phyloP scores from a whole-genome alignment of 768 basidiomycete genomes.

The Agrocybe praecox region DNA sequence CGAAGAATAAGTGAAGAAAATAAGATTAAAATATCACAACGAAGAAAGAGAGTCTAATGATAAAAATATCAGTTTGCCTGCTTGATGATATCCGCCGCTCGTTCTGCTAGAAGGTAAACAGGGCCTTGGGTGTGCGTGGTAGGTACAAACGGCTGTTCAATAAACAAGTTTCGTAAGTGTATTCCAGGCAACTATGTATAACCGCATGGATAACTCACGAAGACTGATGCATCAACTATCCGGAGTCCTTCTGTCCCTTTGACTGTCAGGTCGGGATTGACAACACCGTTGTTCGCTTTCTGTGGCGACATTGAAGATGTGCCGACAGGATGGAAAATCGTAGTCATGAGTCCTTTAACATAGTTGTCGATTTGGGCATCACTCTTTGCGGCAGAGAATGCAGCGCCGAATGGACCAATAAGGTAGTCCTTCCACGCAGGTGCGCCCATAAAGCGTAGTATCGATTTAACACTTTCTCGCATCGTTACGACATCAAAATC shows the following conservation, averaged over 20 bases:
- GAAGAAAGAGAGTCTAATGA: background rate
- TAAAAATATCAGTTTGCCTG: too few species aligned
- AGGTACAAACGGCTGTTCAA: slow-evolving; percentile 25
- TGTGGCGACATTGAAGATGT: slow-evolving; percentile 29
- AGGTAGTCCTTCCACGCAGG: slow-evolving; percentile 30
- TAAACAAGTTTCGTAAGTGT: too few species aligned
- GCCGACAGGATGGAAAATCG: slow-evolving; percentile 31
- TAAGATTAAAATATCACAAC: too few species aligned
- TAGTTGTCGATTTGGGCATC: slow-evolving; percentile 27
- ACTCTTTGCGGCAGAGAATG: slow-evolving; percentile 15
- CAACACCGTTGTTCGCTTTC: slow-evolving; percentile 27
- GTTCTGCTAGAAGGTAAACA: slow-evolving; percentile 35
- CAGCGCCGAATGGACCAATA: slow-evolving; percentile 16
- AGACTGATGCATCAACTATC: slow-evolving; percentile 37
- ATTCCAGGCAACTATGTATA: background rate
- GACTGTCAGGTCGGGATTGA: slow-evolving; percentile 33
- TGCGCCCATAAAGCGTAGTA: slow-evolving; percentile 21
- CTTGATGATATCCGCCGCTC: slow-evolving; percentile 31
- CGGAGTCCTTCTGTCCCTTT: slow-evolving; percentile 33
- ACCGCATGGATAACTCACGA: slow-evolving; percentile 30
- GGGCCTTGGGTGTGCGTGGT: slow-evolving; percentile 35
- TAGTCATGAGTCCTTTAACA: slow-evolving; percentile 18
- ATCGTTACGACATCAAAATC: slow-evolving; percentile 28
- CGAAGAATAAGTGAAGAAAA: too few species aligned
- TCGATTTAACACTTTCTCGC: slow-evolving; percentile 23